phyloP scores from a whole-genome alignment of 2,329 filamentous ascomycete genomes.

The Colletotrichum endophyticum region DNA sequence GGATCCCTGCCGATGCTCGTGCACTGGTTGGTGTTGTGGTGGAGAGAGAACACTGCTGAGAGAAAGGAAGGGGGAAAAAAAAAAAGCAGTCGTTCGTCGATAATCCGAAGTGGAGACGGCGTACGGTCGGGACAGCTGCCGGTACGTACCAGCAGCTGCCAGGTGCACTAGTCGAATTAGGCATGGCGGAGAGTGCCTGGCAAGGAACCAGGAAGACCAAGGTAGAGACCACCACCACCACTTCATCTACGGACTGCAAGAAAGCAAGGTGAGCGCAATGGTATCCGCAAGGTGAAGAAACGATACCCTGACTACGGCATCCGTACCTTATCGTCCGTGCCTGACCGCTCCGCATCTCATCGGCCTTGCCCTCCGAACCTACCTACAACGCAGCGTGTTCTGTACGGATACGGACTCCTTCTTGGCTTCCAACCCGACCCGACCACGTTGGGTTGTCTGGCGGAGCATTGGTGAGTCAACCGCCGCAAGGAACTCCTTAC shows the following conservation, averaged over 20 bases:
- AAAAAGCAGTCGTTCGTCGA: not conserved
- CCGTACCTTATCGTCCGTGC: not conserved
- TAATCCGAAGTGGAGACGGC: not conserved
- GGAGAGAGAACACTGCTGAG: conserved; percentile 16
- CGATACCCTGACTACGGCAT: not conserved
- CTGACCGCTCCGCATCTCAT: not conserved
- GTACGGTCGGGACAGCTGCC: not conserved
- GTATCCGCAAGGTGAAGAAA: not conserved
- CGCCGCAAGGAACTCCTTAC: not conserved
- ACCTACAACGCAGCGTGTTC: not conserved
- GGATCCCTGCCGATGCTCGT: conserved; percentile 16
- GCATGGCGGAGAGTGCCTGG: not conserved
- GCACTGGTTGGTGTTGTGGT: conserved; percentile 24
- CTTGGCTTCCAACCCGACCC: not conserved
- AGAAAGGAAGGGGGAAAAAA: not conserved
- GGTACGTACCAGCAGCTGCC: not conserved
- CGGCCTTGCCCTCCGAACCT: not conserved
- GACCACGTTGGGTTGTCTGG: not conserved
- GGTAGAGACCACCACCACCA: not conserved
- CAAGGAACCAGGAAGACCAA: not conserved
- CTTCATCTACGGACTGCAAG: not conserved
- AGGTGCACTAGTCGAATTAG: not conserved
- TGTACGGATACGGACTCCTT: not conserved
- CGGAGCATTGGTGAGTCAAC: not conserved
- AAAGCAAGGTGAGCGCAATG: not conserved